Conservation (phyloP, 2,329 filamentous ascomycete genomes). For the Aspergillus pseudoterreus region DNA sequence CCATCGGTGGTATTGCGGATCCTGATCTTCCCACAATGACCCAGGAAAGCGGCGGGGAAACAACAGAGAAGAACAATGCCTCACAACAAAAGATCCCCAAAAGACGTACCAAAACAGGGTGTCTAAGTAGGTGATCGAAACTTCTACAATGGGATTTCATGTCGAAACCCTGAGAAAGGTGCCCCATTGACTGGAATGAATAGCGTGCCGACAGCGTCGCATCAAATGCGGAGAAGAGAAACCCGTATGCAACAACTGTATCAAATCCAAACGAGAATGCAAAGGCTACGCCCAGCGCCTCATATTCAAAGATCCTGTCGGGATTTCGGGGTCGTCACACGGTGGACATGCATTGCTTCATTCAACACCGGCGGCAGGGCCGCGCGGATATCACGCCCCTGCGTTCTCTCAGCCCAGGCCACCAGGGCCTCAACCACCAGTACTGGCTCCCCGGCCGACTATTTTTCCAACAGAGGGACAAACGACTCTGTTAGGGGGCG, state of each 20-base stretch:
- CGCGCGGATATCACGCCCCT: constrained; percentile 19
- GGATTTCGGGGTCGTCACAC: constrained; percentile 26
- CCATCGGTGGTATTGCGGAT: background rate
- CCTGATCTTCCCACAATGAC: constrained; percentile 1
- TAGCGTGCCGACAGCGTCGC: constrained; percentile 85
- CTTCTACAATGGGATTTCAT: background rate
- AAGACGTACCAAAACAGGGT: constrained; percentile 87
- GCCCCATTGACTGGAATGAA: constrained; percentile 11
- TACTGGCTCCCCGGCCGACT: constrained; percentile 31
- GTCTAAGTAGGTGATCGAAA: constrained; percentile 62
- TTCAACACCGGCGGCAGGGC: constrained; percentile 9
- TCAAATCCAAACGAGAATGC: constrained; percentile 45
- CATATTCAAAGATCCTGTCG: constrained; percentile 39
- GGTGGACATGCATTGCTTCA: constrained; percentile 14
- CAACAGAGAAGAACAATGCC: constrained; percentile 15
- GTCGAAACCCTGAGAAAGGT: constrained; percentile 16
- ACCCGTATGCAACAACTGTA: constrained; percentile 44
- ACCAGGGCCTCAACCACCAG: constrained; percentile 29
- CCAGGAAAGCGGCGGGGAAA: constrained; percentile 8
- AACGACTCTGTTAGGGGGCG: constrained; percentile 3
- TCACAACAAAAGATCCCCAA: constrained; percentile 38
- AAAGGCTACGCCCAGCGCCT: constrained; percentile 42
- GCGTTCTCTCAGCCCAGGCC: constrained; percentile 24
- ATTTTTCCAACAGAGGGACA: constrained; percentile 12
- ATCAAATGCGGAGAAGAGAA: constrained; percentile 94